phyloP scores from a whole-genome alignment of 2,329 filamentous ascomycete genomes.

The Magnaporthiopsis poae region DNA sequence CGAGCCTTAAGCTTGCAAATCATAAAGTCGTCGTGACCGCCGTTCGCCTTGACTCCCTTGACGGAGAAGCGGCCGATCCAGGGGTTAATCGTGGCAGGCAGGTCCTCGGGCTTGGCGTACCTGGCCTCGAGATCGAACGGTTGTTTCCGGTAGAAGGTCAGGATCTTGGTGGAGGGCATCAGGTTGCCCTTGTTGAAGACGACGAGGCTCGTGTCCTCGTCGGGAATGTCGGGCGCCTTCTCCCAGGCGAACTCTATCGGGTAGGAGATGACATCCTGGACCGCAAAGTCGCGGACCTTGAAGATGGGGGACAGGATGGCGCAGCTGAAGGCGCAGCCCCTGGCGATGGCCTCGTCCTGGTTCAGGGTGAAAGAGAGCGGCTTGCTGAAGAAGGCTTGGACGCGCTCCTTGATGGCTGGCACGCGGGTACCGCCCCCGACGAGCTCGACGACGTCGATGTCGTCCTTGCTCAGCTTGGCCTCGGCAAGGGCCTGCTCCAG shows the following conservation, averaged over 20 bases:
- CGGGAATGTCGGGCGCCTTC: slow-evolving; percentile 93
- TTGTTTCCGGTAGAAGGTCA: slow-evolving; percentile 98
- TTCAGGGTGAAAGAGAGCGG: slow-evolving; percentile 89
- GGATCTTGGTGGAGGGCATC: slow-evolving; percentile 95
- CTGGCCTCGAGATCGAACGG: slow-evolving; percentile 91
- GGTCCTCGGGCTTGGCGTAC: slow-evolving; percentile 74
- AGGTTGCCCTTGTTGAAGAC: slow-evolving; percentile 97
- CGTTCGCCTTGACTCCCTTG: slow-evolving; percentile 82
- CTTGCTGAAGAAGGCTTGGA: slow-evolving; percentile 88
- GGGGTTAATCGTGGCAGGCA: slow-evolving; percentile 82
- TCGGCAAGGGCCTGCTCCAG: slow-evolving; percentile 90
- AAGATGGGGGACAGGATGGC: slow-evolving; percentile 95
- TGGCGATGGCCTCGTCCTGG: slow-evolving; percentile 92
- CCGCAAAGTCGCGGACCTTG: slow-evolving; percentile 94
- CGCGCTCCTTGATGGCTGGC: slow-evolving; percentile 79
- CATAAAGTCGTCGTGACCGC: slow-evolving; percentile 94
- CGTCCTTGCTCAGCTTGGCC: slow-evolving; percentile 78
- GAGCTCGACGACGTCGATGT: slow-evolving; percentile 88
- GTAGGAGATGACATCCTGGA: slow-evolving; percentile 96
- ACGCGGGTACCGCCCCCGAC: slow-evolving; percentile 93
- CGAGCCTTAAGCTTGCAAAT: slow-evolving; percentile 99
- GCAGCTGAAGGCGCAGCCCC: slow-evolving; percentile 93
- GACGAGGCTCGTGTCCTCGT: slow-evolving; percentile 92
- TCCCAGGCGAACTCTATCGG: slow-evolving; percentile 99
- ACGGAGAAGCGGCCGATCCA: slow-evolving; percentile 98